A percentile compares a stretch with the other conserved stretches of the same genome.
Evolutionary conservation across 2,329 filamentous ascomycete species (phyloP).

Genomic region (Aspergillus phoenicis): DNA sequence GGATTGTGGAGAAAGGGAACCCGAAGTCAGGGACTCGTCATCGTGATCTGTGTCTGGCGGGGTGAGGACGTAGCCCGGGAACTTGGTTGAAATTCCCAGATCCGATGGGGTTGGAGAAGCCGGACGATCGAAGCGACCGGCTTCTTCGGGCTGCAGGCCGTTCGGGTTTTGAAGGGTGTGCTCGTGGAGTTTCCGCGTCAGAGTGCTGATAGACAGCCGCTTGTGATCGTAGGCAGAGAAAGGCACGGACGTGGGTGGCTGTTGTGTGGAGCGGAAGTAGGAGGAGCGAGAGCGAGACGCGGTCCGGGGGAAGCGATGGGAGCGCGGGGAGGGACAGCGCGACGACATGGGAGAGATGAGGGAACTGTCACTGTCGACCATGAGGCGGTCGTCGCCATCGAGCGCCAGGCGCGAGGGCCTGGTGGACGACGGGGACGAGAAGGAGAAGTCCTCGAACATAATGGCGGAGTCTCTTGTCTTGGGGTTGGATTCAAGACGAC

Average conservation of each 20-base stretch:
- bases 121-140: conserved; percentile 13
- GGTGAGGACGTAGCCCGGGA: conserved; percentile 37
- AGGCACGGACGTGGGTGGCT: conserved; percentile 47
- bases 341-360: conserved; percentile 47
- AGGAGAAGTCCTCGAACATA: conserved; percentile 49
- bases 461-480: background rate
- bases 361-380: conserved; percentile 41
- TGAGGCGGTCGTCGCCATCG: conserved; percentile 39
- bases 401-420: conserved; percentile 30
- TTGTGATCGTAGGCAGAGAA: conserved; percentile 45
- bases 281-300: conserved; percentile 37
- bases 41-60: conserved; percentile 44
- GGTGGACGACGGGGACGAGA: conserved; percentile 40
- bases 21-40: conserved; percentile 58
- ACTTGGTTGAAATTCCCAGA: conserved; percentile 13
- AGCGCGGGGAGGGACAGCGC: conserved; percentile 45
- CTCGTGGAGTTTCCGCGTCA: conserved; percentile 45
- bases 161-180: conserved; percentile 38
- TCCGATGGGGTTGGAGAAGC: conserved; percentile 24
- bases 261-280: conserved; percentile 38
- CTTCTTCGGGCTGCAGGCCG: conserved; percentile 20
- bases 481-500: background rate
- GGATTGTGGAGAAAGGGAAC: conserved; percentile 59
- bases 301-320: conserved; percentile 33
- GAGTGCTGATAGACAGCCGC: conserved; percentile 43